These are phyloP conservation scores for Fusarium haematococcum DNA, from an alignment of 2,329 filamentous ascomycete genomes.

Conservation along the genomic window DNA sequence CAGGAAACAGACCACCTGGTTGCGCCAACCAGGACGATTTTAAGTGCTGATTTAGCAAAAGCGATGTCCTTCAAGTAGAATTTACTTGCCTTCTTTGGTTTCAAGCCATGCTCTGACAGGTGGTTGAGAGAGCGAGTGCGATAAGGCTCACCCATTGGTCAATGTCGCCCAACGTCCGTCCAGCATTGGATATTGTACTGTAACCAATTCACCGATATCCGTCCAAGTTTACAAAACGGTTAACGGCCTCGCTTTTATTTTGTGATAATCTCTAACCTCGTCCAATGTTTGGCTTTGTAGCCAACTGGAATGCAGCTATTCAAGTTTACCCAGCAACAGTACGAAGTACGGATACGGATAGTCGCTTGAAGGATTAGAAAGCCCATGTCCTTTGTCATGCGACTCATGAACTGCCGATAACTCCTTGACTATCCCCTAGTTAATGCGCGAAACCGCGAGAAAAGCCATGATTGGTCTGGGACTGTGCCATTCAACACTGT, in stretches of 20 bases:
- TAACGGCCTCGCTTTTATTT: not conserved
- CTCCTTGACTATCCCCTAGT: not conserved
- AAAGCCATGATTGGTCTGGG: not conserved
- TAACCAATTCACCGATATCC: not conserved
- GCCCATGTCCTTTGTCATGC: not conserved
- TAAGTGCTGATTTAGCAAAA: not conserved
- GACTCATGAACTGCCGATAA: not conserved
- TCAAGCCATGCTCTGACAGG: not conserved
- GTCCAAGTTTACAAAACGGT: not conserved
- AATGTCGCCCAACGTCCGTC: not conserved
- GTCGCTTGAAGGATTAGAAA: not conserved
- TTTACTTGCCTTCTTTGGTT: not conserved
- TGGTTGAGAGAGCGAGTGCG: not conserved
- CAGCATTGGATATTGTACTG: not conserved
- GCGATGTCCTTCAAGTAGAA: not conserved
- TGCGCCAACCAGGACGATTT: conserved; percentile 10
- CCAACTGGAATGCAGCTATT: not conserved
- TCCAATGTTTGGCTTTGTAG: not conserved
- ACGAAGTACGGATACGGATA: not conserved
- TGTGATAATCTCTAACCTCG: not conserved
- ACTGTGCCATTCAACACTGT: not conserved
- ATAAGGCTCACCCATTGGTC: not conserved
- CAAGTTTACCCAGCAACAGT: not conserved
- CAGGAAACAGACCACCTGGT: not conserved
- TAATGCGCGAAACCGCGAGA: not conserved